Evolutionary conservation across 108 stramenopile genomes (phyloP), one percentile per base, ranked within the genome.

Genomic region (Pseudonitzschia multiseries): DNA sequence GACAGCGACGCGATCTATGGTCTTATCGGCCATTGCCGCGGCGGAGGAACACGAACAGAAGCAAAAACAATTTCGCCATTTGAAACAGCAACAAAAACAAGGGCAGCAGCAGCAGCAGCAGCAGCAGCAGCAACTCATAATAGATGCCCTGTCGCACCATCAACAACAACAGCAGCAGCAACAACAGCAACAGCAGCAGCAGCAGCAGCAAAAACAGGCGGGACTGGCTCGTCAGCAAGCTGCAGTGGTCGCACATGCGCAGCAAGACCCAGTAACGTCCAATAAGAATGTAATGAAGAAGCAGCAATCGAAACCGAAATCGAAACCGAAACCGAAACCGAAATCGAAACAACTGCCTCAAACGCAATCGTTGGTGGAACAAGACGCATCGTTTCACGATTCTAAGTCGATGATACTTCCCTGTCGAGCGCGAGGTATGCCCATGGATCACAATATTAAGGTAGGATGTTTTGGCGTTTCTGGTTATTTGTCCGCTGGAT

Each of bases 371-470:
- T 56, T 22, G 0, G n/a, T 56, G 1, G 54, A 56, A 24, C 24
- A 20, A 21, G 54, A 56, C 10, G 54, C 26, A 2, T 22, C 54
- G 13, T 56, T 56, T 56, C 54, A 10, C 24, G 54, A 56, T 20
- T 56, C 54, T 22, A 24, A 21, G n/a, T 56, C 69, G 8, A 70
- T 29, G 27, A 71, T 82, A 9, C 72, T 91, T 3, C 87, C 90
- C 18, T 92, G 90, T 53, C 88, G 86, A 63, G 88, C 90, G 70
- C 84, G 90, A 13, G 88, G 90, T 4, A 86, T 92, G 87, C 88
- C 90, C 27, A 84, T 87, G 80, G 88, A 88, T 65, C 90, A 92
- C 73, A 87, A 84, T 60, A 84, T 87, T 62, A 83, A 85, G 68
- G 79, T 80, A 59, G 65, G 73, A 33, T 8, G 1, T 51, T 36